Evolutionary conservation across 2,329 filamentous ascomycete species (phyloP).

Genomic region (Thelonectria blattea): DNA sequence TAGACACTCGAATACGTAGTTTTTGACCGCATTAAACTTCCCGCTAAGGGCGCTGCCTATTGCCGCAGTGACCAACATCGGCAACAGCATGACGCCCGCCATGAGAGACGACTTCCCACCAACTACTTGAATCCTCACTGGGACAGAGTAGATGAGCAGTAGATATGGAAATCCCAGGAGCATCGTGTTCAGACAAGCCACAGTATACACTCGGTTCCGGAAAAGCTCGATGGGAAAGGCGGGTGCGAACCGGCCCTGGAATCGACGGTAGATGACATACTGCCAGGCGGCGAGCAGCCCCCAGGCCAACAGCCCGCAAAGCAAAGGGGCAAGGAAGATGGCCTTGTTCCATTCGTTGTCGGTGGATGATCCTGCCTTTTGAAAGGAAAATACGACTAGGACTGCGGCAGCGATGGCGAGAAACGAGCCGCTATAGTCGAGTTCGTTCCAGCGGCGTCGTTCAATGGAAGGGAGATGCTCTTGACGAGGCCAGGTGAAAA

Average conservation of each 20-base stretch:
- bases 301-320: constrained; percentile 40
- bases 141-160: constrained; percentile 56
- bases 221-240: constrained; percentile 57
- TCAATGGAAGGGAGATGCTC: constrained; percentile 47
- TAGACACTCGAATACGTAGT: constrained; percentile 52
- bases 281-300: constrained; percentile 40
- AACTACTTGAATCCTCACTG: constrained; percentile 57
- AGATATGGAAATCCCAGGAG: constrained; percentile 58
- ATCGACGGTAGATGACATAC: constrained; percentile 31
- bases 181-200: constrained; percentile 52
- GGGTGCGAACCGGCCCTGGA: constrained; percentile 41
- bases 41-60: constrained; percentile 52
- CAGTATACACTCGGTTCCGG: constrained; percentile 52
- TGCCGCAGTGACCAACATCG: constrained; percentile 57
- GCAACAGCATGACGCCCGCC: constrained; percentile 58
- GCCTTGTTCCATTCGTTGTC: constrained; percentile 51
- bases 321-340: constrained; percentile 42
- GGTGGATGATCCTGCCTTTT: constrained; percentile 51
- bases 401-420: constrained; percentile 60
- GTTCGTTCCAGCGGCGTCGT: constrained; percentile 52
- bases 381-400: constrained; percentile 64
- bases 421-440: constrained; percentile 61
- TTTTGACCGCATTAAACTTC: constrained; percentile 48
- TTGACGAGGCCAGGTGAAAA: constrained; percentile 56
- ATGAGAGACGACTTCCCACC: constrained; percentile 53